Conservation (phyloP, 2,329 filamentous ascomycete genomes). For the Exophiala alcalophila region DNA sequence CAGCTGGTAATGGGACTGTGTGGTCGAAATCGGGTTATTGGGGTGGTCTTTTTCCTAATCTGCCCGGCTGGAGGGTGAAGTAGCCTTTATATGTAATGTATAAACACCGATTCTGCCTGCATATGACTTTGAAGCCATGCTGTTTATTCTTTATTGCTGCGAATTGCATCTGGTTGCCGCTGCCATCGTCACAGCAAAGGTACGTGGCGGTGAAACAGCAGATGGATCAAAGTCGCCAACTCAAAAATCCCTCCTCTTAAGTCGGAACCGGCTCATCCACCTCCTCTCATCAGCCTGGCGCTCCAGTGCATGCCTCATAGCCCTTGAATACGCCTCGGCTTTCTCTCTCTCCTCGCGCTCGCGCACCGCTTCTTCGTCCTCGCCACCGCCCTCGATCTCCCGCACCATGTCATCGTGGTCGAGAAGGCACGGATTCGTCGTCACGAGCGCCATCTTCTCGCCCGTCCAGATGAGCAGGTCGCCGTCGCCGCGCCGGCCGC, state of each 20-base stretch:
- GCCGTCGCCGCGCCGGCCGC: conserved; percentile 65
- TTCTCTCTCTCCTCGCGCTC: conserved; percentile 45
- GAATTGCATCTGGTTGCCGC: too few relatives aligned
- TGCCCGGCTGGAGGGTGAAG: too few relatives aligned
- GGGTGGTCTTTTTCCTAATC: too few relatives aligned
- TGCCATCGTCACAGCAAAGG: too few relatives aligned
- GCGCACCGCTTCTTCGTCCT: conserved; percentile 31
- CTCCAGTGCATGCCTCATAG: conserved; percentile 72
- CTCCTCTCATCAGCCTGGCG: conserved; percentile 74
- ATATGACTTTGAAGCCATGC: too few relatives aligned
- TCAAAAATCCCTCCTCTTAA: conserved; percentile 32
- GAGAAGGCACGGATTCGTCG: conserved; percentile 34
- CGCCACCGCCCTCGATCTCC: conserved; percentile 46
- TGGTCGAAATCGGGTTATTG: too few relatives aligned
- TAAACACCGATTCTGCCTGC: too few relatives aligned
- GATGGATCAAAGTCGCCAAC: not conserved
- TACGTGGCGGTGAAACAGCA: too few relatives aligned
- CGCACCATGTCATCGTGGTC: conserved; percentile 37
- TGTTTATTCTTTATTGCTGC: too few relatives aligned
- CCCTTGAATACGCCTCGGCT: conserved; percentile 62
- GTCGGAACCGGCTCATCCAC: conserved; percentile 67
- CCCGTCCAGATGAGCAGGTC: conserved; percentile 86
- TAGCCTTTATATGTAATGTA: too few relatives aligned
- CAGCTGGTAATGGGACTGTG: too few relatives aligned
- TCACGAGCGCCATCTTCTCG: conserved; percentile 68